These are phyloP conservation scores for Paracorniculantispora psalliotae DNA, from an alignment of 2,329 filamentous ascomycete species.

Conservation along the genomic window DNA sequence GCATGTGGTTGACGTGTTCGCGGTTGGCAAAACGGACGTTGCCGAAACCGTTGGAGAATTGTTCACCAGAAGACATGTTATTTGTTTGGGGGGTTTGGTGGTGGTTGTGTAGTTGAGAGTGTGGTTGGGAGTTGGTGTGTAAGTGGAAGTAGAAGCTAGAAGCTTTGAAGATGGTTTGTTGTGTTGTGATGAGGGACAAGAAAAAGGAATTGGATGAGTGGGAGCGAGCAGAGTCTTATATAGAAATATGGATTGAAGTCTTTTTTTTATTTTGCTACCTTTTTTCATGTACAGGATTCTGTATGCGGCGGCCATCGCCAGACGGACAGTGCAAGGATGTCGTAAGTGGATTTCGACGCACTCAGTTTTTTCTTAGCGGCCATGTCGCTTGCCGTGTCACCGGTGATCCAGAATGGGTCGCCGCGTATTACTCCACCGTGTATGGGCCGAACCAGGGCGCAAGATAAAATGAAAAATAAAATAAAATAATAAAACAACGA, in stretches of 20 bases:
- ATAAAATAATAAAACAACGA: background rate
- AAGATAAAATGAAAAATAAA: background rate
- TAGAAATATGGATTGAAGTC: constrained; percentile 5
- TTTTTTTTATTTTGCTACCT: background rate
- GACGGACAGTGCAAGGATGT: background rate
- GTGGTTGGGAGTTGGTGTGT: background rate
- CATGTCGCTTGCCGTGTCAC: constrained; percentile 7
- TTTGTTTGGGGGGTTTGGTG: background rate
- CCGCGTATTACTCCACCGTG: constrained; percentile 4
- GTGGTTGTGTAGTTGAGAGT: background rate
- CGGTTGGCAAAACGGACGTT: constrained; percentile 14
- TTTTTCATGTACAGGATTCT: background rate
- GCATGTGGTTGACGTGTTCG: constrained; percentile 17
- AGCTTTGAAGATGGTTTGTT: constrained; percentile 3
- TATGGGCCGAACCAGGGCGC: background rate
- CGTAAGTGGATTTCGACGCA: background rate
- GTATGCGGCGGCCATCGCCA: background rate
- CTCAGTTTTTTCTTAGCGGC: background rate
- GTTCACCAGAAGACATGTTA: constrained; percentile 8
- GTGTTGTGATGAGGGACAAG: background rate
- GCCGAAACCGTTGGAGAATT: constrained; percentile 9
- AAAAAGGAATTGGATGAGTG: background rate
- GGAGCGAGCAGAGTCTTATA: background rate
- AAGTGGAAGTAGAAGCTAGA: background rate
- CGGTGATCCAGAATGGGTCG: constrained; percentile 6